Evolutionary conservation across 140 eudicot species (phyloP).

Genomic region (Stevia rebaudiana): DNA sequence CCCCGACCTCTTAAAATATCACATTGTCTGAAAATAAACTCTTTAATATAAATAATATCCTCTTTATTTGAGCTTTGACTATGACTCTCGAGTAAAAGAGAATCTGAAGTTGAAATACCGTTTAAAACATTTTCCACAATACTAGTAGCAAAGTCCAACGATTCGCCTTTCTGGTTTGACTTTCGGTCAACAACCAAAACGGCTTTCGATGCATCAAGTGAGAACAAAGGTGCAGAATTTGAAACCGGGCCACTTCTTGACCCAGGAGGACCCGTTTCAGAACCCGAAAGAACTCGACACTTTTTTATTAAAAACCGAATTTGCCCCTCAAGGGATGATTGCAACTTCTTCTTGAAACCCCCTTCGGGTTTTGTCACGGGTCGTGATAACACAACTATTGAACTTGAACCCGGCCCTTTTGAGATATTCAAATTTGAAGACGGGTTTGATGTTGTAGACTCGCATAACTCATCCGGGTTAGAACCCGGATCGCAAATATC

Average conservation of each 20-base stretch:
- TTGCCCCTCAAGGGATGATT: slow-evolving; percentile 87
- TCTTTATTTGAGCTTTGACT: slow-evolving; percentile 57
- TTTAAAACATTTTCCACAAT: slow-evolving; percentile 69
- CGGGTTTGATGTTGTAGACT: slow-evolving; percentile 42
- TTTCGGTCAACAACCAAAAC: slow-evolving; percentile 61
- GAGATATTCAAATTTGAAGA: slow-evolving; percentile 35
- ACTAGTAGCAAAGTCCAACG: slow-evolving; percentile 71
- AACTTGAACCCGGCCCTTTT: slow-evolving; percentile 64
- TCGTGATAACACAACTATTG: slow-evolving; percentile 76
- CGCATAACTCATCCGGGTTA: slow-evolving; percentile 45
- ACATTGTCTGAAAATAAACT: slow-evolving; percentile 67
- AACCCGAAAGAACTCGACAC: slow-evolving; percentile 66
- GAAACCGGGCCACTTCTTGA: slow-evolving; percentile 54
- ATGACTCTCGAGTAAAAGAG: slow-evolving; percentile 79
- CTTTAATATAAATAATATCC: slow-evolving; percentile 67
- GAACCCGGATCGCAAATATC: slow-evolving; percentile 52
- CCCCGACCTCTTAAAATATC: slow-evolving; percentile 83
- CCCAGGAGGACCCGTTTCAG: slow-evolving; percentile 63
- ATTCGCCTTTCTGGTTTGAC: slow-evolving; percentile 52
- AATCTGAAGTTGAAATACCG: slow-evolving; percentile 69
- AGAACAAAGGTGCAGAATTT: slow-evolving; percentile 57
- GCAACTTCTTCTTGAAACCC: slow-evolving; percentile 63
- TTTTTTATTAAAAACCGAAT: slow-evolving; percentile 82
- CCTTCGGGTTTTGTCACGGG: slow-evolving; percentile 67
- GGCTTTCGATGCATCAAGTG: slow-evolving; percentile 82